Base-by-base conservation (phyloP, 148 eudicot genomes). In the Rhododendron ovatum region DNA sequence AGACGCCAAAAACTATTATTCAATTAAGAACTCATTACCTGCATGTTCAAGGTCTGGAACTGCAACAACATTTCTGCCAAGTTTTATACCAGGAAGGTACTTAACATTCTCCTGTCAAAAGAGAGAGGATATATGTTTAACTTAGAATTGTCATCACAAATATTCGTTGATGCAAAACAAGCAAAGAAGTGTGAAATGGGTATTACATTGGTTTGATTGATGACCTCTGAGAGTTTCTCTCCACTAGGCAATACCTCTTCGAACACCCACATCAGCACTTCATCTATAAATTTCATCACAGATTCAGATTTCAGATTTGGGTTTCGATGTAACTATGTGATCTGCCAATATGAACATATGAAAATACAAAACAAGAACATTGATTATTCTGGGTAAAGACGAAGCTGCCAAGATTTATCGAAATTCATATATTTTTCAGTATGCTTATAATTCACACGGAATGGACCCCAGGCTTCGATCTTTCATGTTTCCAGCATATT, bases 181-280 rank as follows among this genome's bases (percentile, higher is more conserved):
- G 43, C 65, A 12, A 71, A 18, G 50, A 77, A 26, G n/a, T 22
- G 43, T 12, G 13, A 77, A 55, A 28, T 28, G 33, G 11, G 3
- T n/a, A 82, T 93, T 93, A 97, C 99, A 89, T 95, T 93, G 86
- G 98, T 90, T 83, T 86, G 89, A 86, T 97, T 95, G 87, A 97
- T 95, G 87, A 93, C 91, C 50, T 91, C 88, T 1, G 98, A 91
- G 89, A 97, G 94, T 82, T 91, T 94, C 89, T 91, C 93, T 12
- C 98, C 99, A 82, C 79, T 88, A 17, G 96, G 95, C 88, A 97
- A 85, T 12, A 83, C 91, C 92, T 97, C 99, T 89, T 97, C 99
- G 82, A 86, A 92, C 20, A 97, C 98, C 99, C 99, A 97, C 99
- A 97, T 95, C 90, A 91, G 94, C 87, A 97, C 99, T 93, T 97